These are phyloP conservation scores for Rhynchospora tenuis DNA, from an alignment of 176 grass and related monocot species.

Conservation along the genomic window DNA sequence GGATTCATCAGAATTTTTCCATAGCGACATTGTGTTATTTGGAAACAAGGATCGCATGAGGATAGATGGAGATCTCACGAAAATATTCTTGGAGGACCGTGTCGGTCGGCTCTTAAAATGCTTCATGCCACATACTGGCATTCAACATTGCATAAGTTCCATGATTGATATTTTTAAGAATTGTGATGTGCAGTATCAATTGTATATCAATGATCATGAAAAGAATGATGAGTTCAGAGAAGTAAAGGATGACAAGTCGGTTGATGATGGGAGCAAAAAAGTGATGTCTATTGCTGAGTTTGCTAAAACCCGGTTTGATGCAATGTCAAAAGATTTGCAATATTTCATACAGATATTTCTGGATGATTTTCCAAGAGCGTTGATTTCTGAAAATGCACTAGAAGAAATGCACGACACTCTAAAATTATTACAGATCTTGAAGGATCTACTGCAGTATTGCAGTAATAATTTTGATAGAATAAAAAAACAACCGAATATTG, in stretches of 20 bases:
- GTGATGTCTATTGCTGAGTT: conserved; percentile 23
- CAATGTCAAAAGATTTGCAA: neutral
- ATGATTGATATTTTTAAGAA: conserved; percentile 39
- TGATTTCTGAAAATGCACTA: conserved; percentile 17
- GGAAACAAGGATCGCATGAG: conserved; percentile 53
- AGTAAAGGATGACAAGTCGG: too few species aligned
- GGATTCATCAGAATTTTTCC: neutral
- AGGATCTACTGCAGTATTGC: neutral
- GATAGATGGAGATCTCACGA: neutral
- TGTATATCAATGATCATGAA: neutral
- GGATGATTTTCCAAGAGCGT: conserved; percentile 34
- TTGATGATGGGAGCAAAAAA: too few species aligned
- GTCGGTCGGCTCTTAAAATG: conserved; percentile 21
- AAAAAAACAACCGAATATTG: conserved; percentile 11
- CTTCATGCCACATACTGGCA: conserved; percentile 34
- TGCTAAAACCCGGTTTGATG: conserved; percentile 10
- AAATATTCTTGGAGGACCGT: conserved; percentile 50
- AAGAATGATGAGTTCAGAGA: neutral
- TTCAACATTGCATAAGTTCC: conserved; percentile 31
- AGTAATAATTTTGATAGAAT: neutral
- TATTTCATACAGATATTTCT: conserved; percentile 19
- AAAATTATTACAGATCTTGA: conserved; percentile 3
- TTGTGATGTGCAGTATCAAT: conserved; percentile 26
- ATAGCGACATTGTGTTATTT: conserved; percentile 53
- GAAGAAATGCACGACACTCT: neutral